phyloP scores from a whole-genome alignment of 2,329 filamentous ascomycete species.

The Cordyceps javanica region DNA sequence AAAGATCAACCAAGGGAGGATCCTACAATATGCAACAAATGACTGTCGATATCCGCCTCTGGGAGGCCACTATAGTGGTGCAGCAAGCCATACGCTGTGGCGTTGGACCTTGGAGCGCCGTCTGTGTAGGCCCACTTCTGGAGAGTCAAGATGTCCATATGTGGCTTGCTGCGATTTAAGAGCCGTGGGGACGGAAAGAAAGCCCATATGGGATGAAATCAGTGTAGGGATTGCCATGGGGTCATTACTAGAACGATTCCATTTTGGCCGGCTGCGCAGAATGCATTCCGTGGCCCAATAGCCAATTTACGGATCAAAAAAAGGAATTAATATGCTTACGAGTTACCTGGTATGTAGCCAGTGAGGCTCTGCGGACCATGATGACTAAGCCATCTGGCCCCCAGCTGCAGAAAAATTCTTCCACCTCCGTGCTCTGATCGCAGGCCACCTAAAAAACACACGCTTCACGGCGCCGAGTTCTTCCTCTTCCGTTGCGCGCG shows the following conservation, averaged over 20 bases:
- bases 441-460: conserved; percentile 14
- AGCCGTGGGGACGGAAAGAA: background rate
- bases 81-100: conserved; percentile 30
- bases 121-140: conserved; percentile 32
- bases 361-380: background rate
- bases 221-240: background rate
- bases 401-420: conserved; percentile 17
- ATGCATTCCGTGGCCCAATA: background rate
- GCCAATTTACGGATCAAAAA: background rate
- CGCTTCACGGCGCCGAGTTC: conserved; percentile 33
- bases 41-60: conserved; percentile 27
- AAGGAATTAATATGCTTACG: conserved; percentile 1
- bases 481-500: conserved; percentile 39
- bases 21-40: conserved; percentile 31
- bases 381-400: conserved; percentile 7
- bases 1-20: background rate
- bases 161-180: conserved; percentile 8
- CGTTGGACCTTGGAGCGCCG: conserved; percentile 31
- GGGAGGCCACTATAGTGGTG: conserved; percentile 33
- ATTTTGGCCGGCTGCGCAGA: background rate
- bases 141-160: conserved; percentile 30
- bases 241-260: background rate
- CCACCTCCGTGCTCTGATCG: conserved; percentile 18
- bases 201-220: background rate
- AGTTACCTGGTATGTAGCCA: background rate